Evolutionary conservation across 257 asterid species (phyloP), one percentile per base, ranked within the genome.

Genomic region (Sherardia arvensis): DNA sequence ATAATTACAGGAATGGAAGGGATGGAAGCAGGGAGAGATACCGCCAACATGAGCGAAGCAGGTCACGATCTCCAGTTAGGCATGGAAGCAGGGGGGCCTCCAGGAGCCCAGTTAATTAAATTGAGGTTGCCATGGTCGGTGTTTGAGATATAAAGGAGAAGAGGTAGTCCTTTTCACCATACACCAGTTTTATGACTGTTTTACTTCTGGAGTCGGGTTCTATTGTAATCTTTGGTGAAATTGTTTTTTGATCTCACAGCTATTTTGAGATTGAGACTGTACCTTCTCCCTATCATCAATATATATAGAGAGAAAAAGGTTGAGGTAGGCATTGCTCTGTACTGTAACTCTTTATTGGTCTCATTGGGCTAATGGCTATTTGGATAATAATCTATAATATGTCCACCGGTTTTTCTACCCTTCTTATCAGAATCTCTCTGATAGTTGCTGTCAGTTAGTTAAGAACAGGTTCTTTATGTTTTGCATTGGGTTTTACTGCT

Each of bases 201-300:
- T 10, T 79, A 79, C 66, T 73, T 81, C 75, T 80, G 87, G 83
- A 71, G 84, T 66, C 71, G 64, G 73, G 77, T 69, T 78, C 63
- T 71, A 67, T 74, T 71, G 78, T 77, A 79, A 76, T 76, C 81
- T 72, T 76, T 90, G 78, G 91, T 87, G 80, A 81, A 86, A 75
- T 69, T 87, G 84, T 76, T 77, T 80, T 81, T 84, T 88, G 84
- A 83, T 81, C 90, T 88, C 92, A 91, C 98, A 91, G 98, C 90
- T 79, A 79, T 84, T 59, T 76, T 84, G 84, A 83, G 85, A 83
- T 78, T 84, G 84, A 83, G 85, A 83, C 84, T 77, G 66, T 79
- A 73, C 71, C 86, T 67, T 80, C 88, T 79, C 83, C 72, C 85
- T 87, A 75, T 86, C 96, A 76, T 80, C 93, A 68, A 75, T 86